A percentile compares a stretch with the other conserved stretches of the same genome.
These are phyloP conservation scores for Eucalyptus sideroxylon DNA, from an alignment of 345 rosid genomes.

Conservation along the genomic window DNA sequence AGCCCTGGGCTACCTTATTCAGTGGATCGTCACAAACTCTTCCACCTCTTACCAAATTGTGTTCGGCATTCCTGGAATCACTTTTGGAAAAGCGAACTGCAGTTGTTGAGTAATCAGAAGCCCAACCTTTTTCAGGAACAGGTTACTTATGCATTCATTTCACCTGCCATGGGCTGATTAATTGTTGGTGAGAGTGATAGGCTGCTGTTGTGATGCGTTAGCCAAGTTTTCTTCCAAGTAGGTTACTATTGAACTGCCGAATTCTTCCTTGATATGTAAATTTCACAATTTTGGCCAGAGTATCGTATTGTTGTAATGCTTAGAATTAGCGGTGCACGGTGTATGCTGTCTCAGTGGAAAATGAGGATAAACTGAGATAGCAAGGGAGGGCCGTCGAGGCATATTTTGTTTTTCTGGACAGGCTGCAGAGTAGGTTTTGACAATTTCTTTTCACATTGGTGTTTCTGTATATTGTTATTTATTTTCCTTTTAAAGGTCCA, in stretches of 20 bases:
- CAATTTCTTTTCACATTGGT: not conserved
- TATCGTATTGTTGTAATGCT: not conserved
- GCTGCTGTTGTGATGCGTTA: not conserved
- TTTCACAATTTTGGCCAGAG: not conserved
- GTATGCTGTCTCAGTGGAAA: not conserved
- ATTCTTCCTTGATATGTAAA: not conserved
- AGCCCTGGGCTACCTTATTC: conserved; percentile 82
- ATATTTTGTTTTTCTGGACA: not conserved
- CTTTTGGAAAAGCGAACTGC: conserved; percentile 64
- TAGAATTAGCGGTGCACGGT: not conserved
- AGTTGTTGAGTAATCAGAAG: conserved; percentile 20
- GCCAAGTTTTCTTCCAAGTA: not conserved
- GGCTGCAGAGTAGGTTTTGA: not conserved
- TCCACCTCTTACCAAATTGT: conserved; percentile 72
- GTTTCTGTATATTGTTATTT: not conserved
- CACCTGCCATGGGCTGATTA: not conserved
- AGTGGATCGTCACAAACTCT: conserved; percentile 72
- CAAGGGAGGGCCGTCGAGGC: not conserved
- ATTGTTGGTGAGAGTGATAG: not conserved
- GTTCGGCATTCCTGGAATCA: conserved; percentile 60
- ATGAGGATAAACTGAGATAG: not conserved
- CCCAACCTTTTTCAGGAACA: not conserved
- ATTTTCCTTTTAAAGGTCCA: not conserved
- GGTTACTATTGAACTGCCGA: not conserved
- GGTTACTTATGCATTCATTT: not conserved